Evolutionary conservation across 2,329 filamentous ascomycete species (phyloP).

Genomic region (Ustulina deusta): DNA sequence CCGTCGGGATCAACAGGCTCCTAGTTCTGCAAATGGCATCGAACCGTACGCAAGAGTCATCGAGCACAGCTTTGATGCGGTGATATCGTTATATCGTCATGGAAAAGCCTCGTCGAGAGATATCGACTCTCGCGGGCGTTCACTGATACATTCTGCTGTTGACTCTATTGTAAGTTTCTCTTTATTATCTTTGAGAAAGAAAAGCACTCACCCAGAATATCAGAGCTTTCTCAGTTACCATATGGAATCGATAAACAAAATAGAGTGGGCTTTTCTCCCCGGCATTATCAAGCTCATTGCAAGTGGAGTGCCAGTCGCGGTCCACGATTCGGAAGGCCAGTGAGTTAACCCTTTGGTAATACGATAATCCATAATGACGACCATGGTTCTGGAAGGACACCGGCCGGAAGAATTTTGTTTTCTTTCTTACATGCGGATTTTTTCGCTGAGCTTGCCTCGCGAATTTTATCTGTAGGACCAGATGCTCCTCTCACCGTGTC

Average conservation of each 20-base stretch:
- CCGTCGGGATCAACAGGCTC: too few relatives aligned
- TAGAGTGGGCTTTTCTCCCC: too few relatives aligned
- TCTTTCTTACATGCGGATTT: background rate
- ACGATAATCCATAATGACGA: background rate
- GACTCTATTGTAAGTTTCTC: background rate
- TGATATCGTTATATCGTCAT: slow-evolving; percentile 1
- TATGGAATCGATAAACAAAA: too few relatives aligned
- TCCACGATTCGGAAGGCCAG: background rate
- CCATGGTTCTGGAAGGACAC: background rate
- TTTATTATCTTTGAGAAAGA: too few relatives aligned
- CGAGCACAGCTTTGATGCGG: background rate
- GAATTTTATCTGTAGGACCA: background rate
- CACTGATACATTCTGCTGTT: slow-evolving; percentile 6
- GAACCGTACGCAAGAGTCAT: background rate
- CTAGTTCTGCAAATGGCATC: background rate
- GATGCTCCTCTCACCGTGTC: background rate
- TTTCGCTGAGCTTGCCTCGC: background rate
- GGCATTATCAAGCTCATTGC: background rate
- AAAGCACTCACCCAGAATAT: too few relatives aligned
- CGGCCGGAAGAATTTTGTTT: background rate
- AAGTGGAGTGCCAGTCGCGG: slow-evolving; percentile 8
- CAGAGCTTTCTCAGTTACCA: too few relatives aligned
- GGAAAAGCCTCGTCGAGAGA: slow-evolving; percentile 14
- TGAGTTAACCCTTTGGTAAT: background rate
- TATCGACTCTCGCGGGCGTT: slow-evolving; percentile 13